Conservation (phyloP, 305 asterid species). For the Fraxinus baroniana region DNA sequence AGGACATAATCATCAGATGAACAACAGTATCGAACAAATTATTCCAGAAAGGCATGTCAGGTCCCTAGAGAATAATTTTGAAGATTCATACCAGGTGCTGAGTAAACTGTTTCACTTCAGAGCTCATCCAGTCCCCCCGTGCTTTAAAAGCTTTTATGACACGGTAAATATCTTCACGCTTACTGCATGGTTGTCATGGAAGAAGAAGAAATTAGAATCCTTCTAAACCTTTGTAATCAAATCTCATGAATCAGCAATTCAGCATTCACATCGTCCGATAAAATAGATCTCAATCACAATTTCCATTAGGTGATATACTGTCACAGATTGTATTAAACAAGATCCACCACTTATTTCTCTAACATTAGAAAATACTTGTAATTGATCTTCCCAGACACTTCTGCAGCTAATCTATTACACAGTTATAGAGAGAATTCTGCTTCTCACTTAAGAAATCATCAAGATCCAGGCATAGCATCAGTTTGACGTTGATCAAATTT, state of each 20-base stretch:
- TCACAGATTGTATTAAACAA: slow-evolving; percentile 7
- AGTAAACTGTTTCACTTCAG: slow-evolving; percentile 66
- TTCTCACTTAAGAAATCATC: slow-evolving; percentile 13
- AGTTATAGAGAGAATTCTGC: not conserved
- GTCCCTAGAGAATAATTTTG: slow-evolving; percentile 16
- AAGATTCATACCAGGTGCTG: slow-evolving; percentile 67
- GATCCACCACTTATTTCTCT: slow-evolving; percentile 13
- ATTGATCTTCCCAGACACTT: slow-evolving; percentile 12
- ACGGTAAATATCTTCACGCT: slow-evolving; percentile 89
- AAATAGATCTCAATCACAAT: not conserved
- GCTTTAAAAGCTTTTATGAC: slow-evolving; percentile 71
- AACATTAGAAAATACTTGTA: slow-evolving; percentile 4
- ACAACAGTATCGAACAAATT: slow-evolving; percentile 4
- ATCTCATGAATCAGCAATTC: slow-evolving; percentile 2
- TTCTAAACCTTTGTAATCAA: not conserved
- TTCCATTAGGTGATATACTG: not conserved
- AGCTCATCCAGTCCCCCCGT: slow-evolving; percentile 59
- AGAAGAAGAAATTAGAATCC: slow-evolving; percentile 14
- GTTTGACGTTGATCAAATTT: slow-evolving; percentile 7
- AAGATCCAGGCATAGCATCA: slow-evolving; percentile 6
- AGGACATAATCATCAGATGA: not conserved
- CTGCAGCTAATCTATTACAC: slow-evolving; percentile 1
- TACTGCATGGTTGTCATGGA: slow-evolving; percentile 51
- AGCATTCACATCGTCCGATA: not conserved
- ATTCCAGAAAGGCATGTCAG: slow-evolving; percentile 23